Evolutionary conservation across 2,329 filamentous ascomycete species (phyloP).

Genomic region (Cercospora sp.): DNA sequence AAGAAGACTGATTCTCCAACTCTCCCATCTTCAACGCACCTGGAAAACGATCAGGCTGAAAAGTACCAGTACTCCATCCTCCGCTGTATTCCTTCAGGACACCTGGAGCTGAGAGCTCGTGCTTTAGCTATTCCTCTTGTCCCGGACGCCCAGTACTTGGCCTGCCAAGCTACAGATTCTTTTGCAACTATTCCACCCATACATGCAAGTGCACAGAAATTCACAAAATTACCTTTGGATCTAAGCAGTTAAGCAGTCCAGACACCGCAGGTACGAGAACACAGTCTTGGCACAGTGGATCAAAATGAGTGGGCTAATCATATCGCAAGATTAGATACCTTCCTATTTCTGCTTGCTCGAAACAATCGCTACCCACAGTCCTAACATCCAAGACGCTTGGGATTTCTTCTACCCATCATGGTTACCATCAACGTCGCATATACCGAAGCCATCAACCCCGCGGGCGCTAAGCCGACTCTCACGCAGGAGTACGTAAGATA

Average conservation of each 20-base stretch:
- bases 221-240: background rate
- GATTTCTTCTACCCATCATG: slow-evolving; percentile 35
- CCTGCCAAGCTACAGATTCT: background rate
- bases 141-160: background rate
- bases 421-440: slow-evolving; percentile 44
- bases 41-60: background rate
- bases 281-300: background rate
- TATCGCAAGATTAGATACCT: background rate
- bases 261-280: background rate
- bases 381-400: background rate
- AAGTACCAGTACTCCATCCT: background rate
- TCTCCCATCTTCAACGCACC: background rate
- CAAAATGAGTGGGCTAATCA: background rate
- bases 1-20: background rate
- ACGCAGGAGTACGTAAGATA: slow-evolving; percentile 25
- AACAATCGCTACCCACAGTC: background rate
- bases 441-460: slow-evolving; percentile 49
- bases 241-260: background rate
- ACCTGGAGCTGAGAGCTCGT: background rate
- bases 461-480: slow-evolving; percentile 41
- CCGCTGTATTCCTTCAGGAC: background rate
- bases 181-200: background rate
- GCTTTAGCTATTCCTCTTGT: background rate
- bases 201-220: background rate
- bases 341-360: background rate